These are phyloP conservation scores for Plectranthus barbatus DNA, from an alignment of 257 asterid species.

Conservation along the genomic window DNA sequence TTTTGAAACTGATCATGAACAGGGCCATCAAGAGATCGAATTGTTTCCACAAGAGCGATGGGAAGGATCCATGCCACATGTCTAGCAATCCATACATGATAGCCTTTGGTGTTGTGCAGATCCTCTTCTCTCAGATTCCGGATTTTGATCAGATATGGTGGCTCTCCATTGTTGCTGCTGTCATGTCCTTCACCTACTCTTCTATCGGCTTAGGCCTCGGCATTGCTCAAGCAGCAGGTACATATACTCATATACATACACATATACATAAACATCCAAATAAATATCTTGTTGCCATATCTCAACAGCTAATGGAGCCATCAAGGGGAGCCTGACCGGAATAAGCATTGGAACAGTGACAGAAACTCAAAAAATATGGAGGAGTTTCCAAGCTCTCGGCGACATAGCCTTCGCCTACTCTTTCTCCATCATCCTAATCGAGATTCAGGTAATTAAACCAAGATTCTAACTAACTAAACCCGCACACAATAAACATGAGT, in stretches of 20 bases:
- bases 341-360: slow-evolving; percentile 50
- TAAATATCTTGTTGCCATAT: too few relatives aligned
- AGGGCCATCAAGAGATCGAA: slow-evolving; percentile 50
- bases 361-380: slow-evolving; percentile 43
- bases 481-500: background rate
- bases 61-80: slow-evolving; percentile 42
- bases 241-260: background rate
- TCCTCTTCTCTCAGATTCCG: slow-evolving; percentile 50
- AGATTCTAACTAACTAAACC: background rate
- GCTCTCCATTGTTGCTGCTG: slow-evolving; percentile 45
- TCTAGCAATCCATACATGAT: slow-evolving; percentile 56
- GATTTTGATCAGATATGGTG: slow-evolving; percentile 47
- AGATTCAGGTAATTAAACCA: slow-evolving; percentile 32
- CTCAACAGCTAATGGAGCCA: slow-evolving; percentile 26
- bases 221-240: slow-evolving; percentile 34
- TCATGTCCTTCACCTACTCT: slow-evolving; percentile 50
- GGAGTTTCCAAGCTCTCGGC: slow-evolving; percentile 49
- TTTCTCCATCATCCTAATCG: slow-evolving; percentile 42
- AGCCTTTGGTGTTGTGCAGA: slow-evolving; percentile 37
- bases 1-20: background rate
- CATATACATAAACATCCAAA: too few relatives aligned
- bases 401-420: slow-evolving; percentile 50
- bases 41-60: slow-evolving; percentile 41
- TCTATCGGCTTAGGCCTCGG: slow-evolving; percentile 48
- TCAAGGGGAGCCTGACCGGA: slow-evolving; percentile 48